Evolutionary conservation across 306 rosid genomes (phyloP), one percentile per base, ranked within the genome.

Genomic region (Vachellia pachyceras): DNA sequence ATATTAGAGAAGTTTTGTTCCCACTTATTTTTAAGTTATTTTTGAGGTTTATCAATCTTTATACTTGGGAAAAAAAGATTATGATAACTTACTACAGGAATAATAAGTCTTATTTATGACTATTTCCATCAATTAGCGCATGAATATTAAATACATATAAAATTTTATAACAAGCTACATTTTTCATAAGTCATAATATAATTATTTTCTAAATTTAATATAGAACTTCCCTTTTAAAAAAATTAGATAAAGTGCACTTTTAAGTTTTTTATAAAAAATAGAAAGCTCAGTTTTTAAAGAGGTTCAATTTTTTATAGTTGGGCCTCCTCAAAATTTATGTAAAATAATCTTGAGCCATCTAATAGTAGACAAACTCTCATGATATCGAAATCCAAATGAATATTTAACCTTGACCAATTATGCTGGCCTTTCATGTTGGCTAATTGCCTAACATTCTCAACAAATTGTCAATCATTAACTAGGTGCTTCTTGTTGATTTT

Each of bases 401-500:
- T 55, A 54, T 6, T 54, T 54, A 18, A n/a, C 10, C 23, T 54
- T 54, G 7, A 54, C 25, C 2, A n/a, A 6, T 18, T 6, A 54
- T 54, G n/a, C 6, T 18, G 61, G 8, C 12, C 11, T 55, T 55
- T 20, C 12, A 20, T 55, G 29, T 55, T 55, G 4, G 11, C 6
- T 55, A n/a, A n/a, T n/a, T 55, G 22, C 63, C 63, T 54, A 18
- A n/a, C 25, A n/a, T 54, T 14, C 54, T 57, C 13, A n/a, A 57
- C 54, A 25, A 13, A 5, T 50, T 67, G 1, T 12, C 25, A 25
- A 44, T 83, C 18, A 67, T 20, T 35, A 42, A 35, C 20, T 42
- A n/a, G 55, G 54, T 61, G 68, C 33, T 29, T 52, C 41, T 25
- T 77, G 71, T 33, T 61, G 15, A 72, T 81, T 78, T 65, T 82